Base-by-base conservation (phyloP, 2,329 filamentous ascomycete genomes). In the Colletotrichum trifolii region DNA sequence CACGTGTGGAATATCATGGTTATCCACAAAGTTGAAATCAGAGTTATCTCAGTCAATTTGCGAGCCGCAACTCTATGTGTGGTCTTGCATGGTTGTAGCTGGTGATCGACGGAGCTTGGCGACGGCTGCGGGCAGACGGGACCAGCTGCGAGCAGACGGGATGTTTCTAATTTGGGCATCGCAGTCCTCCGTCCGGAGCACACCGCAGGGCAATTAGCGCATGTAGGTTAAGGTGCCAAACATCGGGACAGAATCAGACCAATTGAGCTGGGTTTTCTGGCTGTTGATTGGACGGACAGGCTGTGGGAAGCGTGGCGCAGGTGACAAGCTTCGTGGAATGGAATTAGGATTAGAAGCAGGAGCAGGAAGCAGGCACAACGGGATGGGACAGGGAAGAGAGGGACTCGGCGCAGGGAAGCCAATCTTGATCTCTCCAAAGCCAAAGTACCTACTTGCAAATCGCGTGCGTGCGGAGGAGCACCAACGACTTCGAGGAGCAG, bases 21-120 rank as follows among this genome's bases (percentile, higher is more conserved):
- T 62, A 62, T 58, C 55, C 55, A 58, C 55, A 58, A 34, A 56
- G 50, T 61, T 65, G 57, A 65, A 55, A 54, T 65, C 62, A 65
- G 55, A 52, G 50, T 65, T 65, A 65, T 55, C 62, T 39, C 43
- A 53, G 6, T 35, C 17, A 38, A 33, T 15, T 46, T 6, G 40
- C 25, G 43, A 47, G 38, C 45, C 38, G 56, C 45, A 25, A 25
- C 25, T 25, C 4, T 25, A 25, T 25, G 4, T 25, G 25, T 25
- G 3, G 25, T 25, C 25, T 25, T 25, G 25, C 25, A 25, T 25
- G 25, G 25, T 25, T 25, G 4, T 25, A 25, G 25, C 25, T 25
- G 25, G 25, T 25, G 25, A 25, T 25, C 25, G 4, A 25, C 25
- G 4, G 25, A 25, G 25, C 25, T 25, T 25, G 25, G 25, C 25